Percentiles rank a stretch among this genome's conserved stretches.
Evolutionary conservation across 305 asterid species (phyloP).

Genomic region (Rubia occidens): DNA sequence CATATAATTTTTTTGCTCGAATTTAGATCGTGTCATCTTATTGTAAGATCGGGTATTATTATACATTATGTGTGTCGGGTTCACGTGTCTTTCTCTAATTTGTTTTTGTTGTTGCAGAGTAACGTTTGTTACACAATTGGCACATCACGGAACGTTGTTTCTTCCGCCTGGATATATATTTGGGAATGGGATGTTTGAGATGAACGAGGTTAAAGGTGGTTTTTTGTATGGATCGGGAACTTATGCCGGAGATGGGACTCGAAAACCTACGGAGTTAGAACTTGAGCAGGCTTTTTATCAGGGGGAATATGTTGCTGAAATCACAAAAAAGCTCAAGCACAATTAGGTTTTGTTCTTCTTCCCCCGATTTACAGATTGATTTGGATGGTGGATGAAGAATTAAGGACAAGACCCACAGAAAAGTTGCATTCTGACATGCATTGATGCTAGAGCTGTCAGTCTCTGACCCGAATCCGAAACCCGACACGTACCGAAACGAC

Average conservation of each 20-base stretch:
- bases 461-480: no score
- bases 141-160: constrained; percentile 78
- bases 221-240: constrained; percentile 80
- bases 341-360: background rate
- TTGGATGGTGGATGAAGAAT: background rate
- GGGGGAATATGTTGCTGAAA: constrained; percentile 65
- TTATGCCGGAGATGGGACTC: constrained; percentile 82
- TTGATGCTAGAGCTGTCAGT: no score
- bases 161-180: constrained; percentile 77
- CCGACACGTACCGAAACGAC: no score
- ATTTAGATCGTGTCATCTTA: no score
- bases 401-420: no score
- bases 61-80: no score
- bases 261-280: constrained; percentile 63
- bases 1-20: no score
- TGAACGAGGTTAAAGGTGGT: constrained; percentile 76
- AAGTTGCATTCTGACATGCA: no score
- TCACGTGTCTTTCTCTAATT: background rate
- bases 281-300: constrained; percentile 79
- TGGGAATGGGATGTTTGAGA: constrained; percentile 82
- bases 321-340: constrained; percentile 51
- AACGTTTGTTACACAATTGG: constrained; percentile 72
- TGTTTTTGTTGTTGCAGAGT: constrained; percentile 31
- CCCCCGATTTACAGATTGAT: background rate
- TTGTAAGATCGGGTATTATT: no score